Evolutionary conservation across 2,329 filamentous ascomycete genomes (phyloP).

Genomic region (Xylariaceae sp.): DNA sequence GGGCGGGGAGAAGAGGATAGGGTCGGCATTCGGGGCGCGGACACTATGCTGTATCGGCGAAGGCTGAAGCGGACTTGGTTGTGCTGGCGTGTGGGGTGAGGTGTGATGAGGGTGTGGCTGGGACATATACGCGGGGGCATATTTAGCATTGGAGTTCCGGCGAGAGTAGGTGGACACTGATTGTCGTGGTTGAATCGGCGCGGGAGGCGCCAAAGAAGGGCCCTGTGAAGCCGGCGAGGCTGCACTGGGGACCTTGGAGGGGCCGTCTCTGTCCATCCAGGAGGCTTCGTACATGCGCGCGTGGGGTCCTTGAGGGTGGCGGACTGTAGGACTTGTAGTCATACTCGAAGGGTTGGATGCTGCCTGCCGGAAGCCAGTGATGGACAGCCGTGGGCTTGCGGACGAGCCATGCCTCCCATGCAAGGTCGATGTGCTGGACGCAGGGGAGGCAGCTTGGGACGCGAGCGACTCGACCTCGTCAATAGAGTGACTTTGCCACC

Average conservation of each 20-base stretch:
- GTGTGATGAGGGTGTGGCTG: conserved; percentile 38
- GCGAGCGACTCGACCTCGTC: conserved; percentile 72
- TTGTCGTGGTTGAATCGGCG: conserved; percentile 47
- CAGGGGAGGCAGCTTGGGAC: conserved; percentile 61
- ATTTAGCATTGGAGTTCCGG: conserved; percentile 45
- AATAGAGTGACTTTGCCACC: conserved; percentile 75
- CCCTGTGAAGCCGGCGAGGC: conserved; percentile 33
- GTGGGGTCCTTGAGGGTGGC: conserved; percentile 22
- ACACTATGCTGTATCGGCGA: conserved; percentile 32
- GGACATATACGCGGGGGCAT: conserved; percentile 46
- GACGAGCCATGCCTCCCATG: conserved; percentile 47
- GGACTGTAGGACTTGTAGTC: conserved; percentile 25
- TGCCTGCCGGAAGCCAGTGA: conserved; percentile 32
- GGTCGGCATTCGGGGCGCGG: conserved; percentile 39
- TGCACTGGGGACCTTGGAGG: conserved; percentile 32
- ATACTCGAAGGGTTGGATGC: conserved; percentile 27
- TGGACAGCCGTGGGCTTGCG: conserved; percentile 47
- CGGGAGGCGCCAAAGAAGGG: conserved; percentile 46
- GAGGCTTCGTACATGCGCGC: conserved; percentile 38
- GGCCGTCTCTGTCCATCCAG: conserved; percentile 41
- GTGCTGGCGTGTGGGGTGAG: conserved; percentile 37
- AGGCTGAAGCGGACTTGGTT: conserved; percentile 37
- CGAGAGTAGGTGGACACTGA: conserved; percentile 38
- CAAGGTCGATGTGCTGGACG: conserved; percentile 52
- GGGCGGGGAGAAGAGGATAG: conserved; percentile 61